Evolutionary conservation across 371 early-diverging fungal species (phyloP), one percentile per base, ranked within the genome.

Genomic region (Haplosporangium sp.): DNA sequence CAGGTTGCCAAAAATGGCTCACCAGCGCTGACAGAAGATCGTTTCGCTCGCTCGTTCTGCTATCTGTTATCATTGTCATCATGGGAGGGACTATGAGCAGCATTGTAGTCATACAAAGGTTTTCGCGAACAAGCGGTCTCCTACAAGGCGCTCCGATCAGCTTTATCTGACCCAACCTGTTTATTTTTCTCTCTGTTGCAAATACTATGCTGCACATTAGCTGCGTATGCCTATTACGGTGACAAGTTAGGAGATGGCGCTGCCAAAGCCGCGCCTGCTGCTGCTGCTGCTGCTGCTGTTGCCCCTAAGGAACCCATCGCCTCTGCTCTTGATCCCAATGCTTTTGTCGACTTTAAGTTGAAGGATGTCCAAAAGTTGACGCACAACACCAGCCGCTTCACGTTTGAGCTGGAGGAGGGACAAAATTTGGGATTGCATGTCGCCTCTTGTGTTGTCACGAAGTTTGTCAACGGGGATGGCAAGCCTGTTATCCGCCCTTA

Each of bases 401-500:
- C 95, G 20, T 96, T 98, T 67, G 91, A 84, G 36, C 85, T 97
- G 60, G 93, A 92, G 60, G 88, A 81, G 48, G 82, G 86, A 53
- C 90, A 90, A 55, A 83, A 84, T 52, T 86, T 89, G 69, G 93
- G 89, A 42, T 81, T 97, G 67, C 89, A 91, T 42, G 87, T 94
- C 14, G 91, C 96, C 6, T 93, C 94, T 56, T 95, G 93, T 74
- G 84, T 97, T 45, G 85, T 96, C 47, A 91, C 94, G 38, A 90
- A 90, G 81, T 87, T 88, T 59, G 82, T 84, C 66, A 88, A 88
- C 59, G 85, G 85, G 52, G 90, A 92, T 58, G 92, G 90, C 50
- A 86, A 84, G 62, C 85, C 87, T 45, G 86, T 92, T 37, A 90
- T 95, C 61, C 93, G 97, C 59, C 95, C 96, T 18, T 98, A 98